phyloP scores from a whole-genome alignment of 2,329 filamentous ascomycete species.

The Elsinoe australis region DNA sequence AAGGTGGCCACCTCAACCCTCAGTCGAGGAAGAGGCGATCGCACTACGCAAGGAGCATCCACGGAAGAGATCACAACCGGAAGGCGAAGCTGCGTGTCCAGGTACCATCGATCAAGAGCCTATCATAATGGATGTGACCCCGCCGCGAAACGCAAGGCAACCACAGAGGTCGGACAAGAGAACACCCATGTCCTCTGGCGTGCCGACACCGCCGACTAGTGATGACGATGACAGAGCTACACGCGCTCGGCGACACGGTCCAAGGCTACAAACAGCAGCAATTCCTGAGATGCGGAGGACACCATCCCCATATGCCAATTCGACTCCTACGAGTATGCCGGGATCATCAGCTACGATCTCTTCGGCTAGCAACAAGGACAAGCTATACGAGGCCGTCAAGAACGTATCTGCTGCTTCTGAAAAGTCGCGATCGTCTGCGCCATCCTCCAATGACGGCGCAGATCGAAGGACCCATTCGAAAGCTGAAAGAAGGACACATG shows the following conservation, averaged over 20 bases:
- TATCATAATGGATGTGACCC: slow-evolving; percentile 53
- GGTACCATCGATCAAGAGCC: slow-evolving; percentile 63
- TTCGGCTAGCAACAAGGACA: slow-evolving; percentile 24
- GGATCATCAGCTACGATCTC: slow-evolving; percentile 43
- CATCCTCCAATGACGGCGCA: no score
- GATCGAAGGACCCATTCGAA: no score
- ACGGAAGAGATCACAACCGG: slow-evolving; percentile 28
- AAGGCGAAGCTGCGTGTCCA: slow-evolving; percentile 52
- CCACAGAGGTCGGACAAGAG: slow-evolving; percentile 50
- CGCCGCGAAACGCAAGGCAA: slow-evolving; percentile 27
- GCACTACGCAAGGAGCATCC: slow-evolving; percentile 56
- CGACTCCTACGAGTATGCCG: slow-evolving; percentile 31
- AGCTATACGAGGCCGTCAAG: neutral
- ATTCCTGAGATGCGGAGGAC: slow-evolving; percentile 37
- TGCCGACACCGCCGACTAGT: slow-evolving; percentile 31
- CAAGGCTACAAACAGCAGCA: slow-evolving; percentile 28
- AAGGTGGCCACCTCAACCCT: slow-evolving; percentile 53
- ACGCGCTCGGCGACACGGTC: slow-evolving; percentile 22
- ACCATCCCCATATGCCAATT: slow-evolving; percentile 41
- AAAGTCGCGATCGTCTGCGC: slow-evolving; percentile 14
- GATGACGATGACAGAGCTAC: slow-evolving; percentile 32
- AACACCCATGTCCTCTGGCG: slow-evolving; percentile 43
- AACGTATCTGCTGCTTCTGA: neutral
- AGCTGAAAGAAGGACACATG: neutral
- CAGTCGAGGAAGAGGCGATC: slow-evolving; percentile 60